Evolutionary conservation across 2,329 filamentous ascomycete species (phyloP), one percentile per base, ranked within the genome.

Genomic region (Teratosphaeria destructans): DNA sequence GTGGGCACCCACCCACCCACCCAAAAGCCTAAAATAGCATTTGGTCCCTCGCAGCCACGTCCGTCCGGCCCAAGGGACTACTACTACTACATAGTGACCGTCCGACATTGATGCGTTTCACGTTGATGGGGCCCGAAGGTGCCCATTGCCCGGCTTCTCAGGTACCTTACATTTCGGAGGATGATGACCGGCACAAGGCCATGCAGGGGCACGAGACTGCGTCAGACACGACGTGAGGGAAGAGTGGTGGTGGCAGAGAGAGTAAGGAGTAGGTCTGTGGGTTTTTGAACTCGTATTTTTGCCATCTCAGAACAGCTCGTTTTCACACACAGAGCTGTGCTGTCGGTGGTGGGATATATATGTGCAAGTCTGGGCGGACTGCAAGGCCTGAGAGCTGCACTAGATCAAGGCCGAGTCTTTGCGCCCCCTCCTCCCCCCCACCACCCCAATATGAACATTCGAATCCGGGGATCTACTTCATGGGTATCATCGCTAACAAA

Each of bases 321-420:
- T n/a, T n/a, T 7, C n/a, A 23, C 23, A 23, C 23, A 23, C 8
- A 32, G 43, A 49, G 43, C 43, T 49, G 43, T 49, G 26, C n/a
- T 49, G 23, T 11, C 19, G 23, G 19, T 23, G 6, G 43, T 23
- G 23, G 23, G 1, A 23, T 23, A 23, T 23, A 23, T 49, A 49
- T 49, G 7, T 49, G 43, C n/a, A 49, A 49, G 23, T 23, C 43
- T 49, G 43, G 23, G 43, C 43, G 23, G 43, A 49, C 43, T 49
- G 16, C 43, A 26, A 49, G 57, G 58, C 61, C 64, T 62, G 66
- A 71, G 68, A 70, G 69, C 69, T 71, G 68, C 69, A 70, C 68
- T 71, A 71, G 69, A 68, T 71, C 66, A 68, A 58, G 61, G 59
- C 59, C 56, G 52, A 35, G 16, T 52, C 27, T 47, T 29, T 23